These are phyloP conservation scores for Alloascoidea hylecoeti DNA, from an alignment of 805 yeast genomes.

Conservation along the genomic window DNA sequence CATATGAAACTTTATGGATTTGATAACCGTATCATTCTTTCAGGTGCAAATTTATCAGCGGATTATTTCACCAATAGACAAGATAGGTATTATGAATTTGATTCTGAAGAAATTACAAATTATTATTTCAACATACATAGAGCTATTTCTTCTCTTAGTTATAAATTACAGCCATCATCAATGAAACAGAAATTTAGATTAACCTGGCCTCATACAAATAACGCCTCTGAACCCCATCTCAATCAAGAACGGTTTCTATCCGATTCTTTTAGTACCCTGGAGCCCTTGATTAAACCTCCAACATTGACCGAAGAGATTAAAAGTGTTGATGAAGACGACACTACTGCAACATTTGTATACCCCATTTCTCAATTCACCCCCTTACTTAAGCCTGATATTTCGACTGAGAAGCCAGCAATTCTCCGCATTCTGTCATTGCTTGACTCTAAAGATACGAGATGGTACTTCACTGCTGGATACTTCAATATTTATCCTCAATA, in stretches of 20 bases:
- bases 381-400: constrained; percentile 44
- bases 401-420: constrained; percentile 74
- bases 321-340: constrained; percentile 17
- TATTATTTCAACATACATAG: constrained; percentile 63
- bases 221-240: constrained; percentile 49
- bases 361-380: constrained; percentile 92
- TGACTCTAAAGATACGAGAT: constrained; percentile 39
- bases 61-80: constrained; percentile 94
- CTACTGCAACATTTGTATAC: constrained; percentile 51
- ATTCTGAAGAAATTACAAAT: constrained; percentile 39
- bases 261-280: constrained; percentile 25
- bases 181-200: constrained; percentile 33
- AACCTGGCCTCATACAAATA: constrained; percentile 58
- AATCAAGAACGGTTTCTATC: constrained; percentile 35
- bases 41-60: constrained; percentile 76
- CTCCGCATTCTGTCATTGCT: constrained; percentile 43
- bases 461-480: constrained; percentile 94
- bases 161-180: constrained; percentile 34
- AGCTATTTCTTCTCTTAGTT: constrained; percentile 58
- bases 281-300: constrained; percentile 38
- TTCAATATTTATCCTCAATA: constrained; percentile 81
- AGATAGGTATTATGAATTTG: constrained; percentile 76
- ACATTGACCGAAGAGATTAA: constrained; percentile 5
- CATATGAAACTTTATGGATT: constrained; percentile 97
- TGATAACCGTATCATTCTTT: constrained; percentile 75